phyloP scores from a whole-genome alignment of 2,329 filamentous ascomycete species.

The Rhynchosporium secalis region DNA sequence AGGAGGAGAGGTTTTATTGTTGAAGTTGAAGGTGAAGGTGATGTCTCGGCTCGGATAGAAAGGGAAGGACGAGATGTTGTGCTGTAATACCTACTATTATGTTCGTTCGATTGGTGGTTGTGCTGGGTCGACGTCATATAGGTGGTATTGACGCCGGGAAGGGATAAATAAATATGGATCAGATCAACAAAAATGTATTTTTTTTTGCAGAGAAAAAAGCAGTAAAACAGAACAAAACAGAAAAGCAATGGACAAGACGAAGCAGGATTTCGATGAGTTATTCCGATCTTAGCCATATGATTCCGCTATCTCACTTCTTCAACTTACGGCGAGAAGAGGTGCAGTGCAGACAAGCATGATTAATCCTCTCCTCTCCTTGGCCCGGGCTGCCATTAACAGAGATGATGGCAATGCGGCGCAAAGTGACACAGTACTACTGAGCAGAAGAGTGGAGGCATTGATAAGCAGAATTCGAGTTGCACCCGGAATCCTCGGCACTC shows the following conservation, averaged over 20 bases:
- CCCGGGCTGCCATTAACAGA: neutral
- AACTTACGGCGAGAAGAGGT: neutral
- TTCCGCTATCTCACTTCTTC: neutral
- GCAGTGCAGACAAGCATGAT: conserved; percentile 4
- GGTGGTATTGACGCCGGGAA: neutral
- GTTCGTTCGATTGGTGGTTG: no score
- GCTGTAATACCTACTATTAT: neutral
- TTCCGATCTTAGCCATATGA: conserved; percentile 2
- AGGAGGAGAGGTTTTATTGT: neutral
- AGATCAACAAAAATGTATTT: neutral
- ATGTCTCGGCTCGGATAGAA: neutral
- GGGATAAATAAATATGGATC: neutral
- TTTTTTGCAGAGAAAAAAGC: neutral
- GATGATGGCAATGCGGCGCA: neutral
- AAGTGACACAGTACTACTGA: neutral
- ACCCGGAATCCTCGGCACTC: conserved; percentile 9
- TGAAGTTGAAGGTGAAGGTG: neutral
- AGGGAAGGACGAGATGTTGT: conserved; percentile 2
- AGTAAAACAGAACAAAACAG: neutral
- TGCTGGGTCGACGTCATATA: conserved; percentile 14
- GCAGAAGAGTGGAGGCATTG: neutral
- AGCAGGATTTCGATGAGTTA: no score
- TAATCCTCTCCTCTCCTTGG: neutral
- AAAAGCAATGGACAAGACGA: no score
- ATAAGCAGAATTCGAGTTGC: conserved; percentile 14